These are phyloP conservation scores for Rhinocladiella mackenziei DNA, from an alignment of 2,329 filamentous ascomycete species.

Conservation along the genomic window DNA sequence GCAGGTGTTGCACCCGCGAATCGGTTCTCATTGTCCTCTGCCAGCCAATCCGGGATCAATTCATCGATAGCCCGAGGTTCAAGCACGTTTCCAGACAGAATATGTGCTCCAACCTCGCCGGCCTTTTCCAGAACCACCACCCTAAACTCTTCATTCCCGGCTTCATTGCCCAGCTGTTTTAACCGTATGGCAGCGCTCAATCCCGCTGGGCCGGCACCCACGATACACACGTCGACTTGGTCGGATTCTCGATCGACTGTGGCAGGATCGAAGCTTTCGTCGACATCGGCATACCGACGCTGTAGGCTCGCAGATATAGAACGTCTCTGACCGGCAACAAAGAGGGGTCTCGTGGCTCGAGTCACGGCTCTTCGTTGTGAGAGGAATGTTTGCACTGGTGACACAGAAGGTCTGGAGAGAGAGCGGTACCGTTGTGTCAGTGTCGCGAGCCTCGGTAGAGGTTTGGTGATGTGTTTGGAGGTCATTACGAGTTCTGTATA, in stretches of 20 bases:
- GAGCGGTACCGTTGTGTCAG: slow-evolving; percentile 33
- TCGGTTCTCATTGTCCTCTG: slow-evolving; percentile 78
- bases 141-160: slow-evolving; percentile 91
- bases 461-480: slow-evolving; percentile 39
- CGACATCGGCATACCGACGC: slow-evolving; percentile 39
- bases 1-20: slow-evolving; percentile 87
- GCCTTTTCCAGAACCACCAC: slow-evolving; percentile 93
- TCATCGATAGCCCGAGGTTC: slow-evolving; percentile 85
- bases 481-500: slow-evolving; percentile 34
- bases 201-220: slow-evolving; percentile 88
- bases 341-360: slow-evolving; percentile 21
- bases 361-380: slow-evolving; percentile 13
- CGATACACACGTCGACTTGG: slow-evolving; percentile 92
- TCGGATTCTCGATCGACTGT: slow-evolving; percentile 82
- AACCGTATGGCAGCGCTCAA: slow-evolving; percentile 88
- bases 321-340: slow-evolving; percentile 36
- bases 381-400: slow-evolving; percentile 11
- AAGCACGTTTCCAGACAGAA: slow-evolving; percentile 91
- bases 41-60: slow-evolving; percentile 88
- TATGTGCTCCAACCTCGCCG: slow-evolving; percentile 89
- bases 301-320: slow-evolving; percentile 44
- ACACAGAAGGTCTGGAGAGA: slow-evolving; percentile 21
- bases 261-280: slow-evolving; percentile 61
- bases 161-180: slow-evolving; percentile 91
- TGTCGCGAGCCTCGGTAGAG: slow-evolving; percentile 42